Base-by-base conservation (phyloP, 2,329 filamentous ascomycete species). In the Ophiognomonia clavigignenti-juglandacearum region DNA sequence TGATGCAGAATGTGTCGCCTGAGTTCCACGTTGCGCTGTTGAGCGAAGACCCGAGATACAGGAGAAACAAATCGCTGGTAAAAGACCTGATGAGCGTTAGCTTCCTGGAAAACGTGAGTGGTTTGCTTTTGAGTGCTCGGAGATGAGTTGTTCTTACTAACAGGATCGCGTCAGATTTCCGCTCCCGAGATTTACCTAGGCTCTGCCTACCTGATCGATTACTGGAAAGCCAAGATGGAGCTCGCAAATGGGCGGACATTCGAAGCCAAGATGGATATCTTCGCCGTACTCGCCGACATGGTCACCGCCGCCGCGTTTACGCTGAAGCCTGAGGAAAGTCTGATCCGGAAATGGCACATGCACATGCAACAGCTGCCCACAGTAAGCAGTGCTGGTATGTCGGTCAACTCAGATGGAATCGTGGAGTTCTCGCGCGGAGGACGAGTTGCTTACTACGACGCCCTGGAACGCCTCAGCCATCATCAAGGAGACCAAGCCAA, bases 71-170 rank as follows among this genome's bases (percentile, higher is more conserved):
- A 38, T 57, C 62, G 20, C 56, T 69, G 3, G 49, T 67, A 6
- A 55, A 59, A 29, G 65, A 68, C 32, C 49, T 69, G 13, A 66
- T 69, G 66, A 57, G 61, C 1, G 60, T 64, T 0, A 55, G 43
- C 9, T 69, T 69, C 42, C 50, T 69, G n/a, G 54, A 63, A 19
- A 53, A 54, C 27, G 52, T 65, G 19, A 61, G 26, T 29, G 13
- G 7, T 29, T 29, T 29, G 7, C 7, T 29, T 29, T 29, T 29
- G 26, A 29, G 7, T 13, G 7, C 13, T 7, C 63, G 1, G 62
- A 59, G 4, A 64, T 63, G 5, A 54, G 61, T 18, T 56, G 67
- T 4, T 64, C 68, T 39, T 51, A 58, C 3, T 7, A 29, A 7
- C 7, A 29, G 7, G 26, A 29, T 29, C 26, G 7, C 26, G 26